Evolutionary conservation across 371 early-diverging fungal genomes (phyloP).

Genomic region (Phascolomyces articulosus): DNA sequence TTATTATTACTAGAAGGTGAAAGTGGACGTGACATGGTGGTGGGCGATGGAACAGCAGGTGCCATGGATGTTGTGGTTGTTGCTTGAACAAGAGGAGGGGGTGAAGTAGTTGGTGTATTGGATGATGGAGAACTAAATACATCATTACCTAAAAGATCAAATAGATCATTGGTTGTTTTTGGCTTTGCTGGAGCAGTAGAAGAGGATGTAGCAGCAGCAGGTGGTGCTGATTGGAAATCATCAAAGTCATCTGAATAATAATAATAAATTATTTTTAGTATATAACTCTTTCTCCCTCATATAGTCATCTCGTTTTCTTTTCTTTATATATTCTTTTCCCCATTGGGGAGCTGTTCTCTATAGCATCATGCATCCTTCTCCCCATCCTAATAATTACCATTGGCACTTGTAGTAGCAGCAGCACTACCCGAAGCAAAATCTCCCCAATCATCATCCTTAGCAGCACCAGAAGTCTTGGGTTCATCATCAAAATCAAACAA

Average conservation of each 20-base stretch:
- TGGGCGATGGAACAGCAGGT: slow-evolving; percentile 1
- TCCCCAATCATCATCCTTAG: slow-evolving; percentile 62
- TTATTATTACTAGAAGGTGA: slow-evolving; percentile 8
- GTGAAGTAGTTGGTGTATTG: slow-evolving; percentile 2
- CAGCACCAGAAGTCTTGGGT: slow-evolving; percentile 11
- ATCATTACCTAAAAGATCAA: slow-evolving; percentile 48
- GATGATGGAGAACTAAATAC: slow-evolving; percentile 15
- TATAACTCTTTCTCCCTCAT: too few species aligned
- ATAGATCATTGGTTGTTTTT: slow-evolving; percentile 33
- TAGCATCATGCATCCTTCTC: too few species aligned
- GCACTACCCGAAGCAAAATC: slow-evolving; percentile 48
- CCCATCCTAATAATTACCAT: slow-evolving; percentile 13
- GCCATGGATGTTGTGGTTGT: slow-evolving; percentile 15
- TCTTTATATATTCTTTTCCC: too few species aligned
- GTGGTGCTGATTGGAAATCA: slow-evolving; percentile 65
- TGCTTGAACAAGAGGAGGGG: slow-evolving; percentile 7
- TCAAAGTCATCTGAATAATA: slow-evolving; percentile 54
- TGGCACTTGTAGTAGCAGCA: slow-evolving; percentile 19
- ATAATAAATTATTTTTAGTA: neutral
- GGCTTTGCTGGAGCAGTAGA: slow-evolving; percentile 16
- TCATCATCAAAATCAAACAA: slow-evolving; percentile 66
- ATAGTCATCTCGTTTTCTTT: neutral
- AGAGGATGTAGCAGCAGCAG: slow-evolving; percentile 12
- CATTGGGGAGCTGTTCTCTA: too few species aligned
- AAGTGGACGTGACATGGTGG: slow-evolving; percentile 10